Evolutionary conservation across 129 eudicot species (phyloP), one percentile per base, ranked within the genome.

Genomic region (Smallanthus sonchifolius): DNA sequence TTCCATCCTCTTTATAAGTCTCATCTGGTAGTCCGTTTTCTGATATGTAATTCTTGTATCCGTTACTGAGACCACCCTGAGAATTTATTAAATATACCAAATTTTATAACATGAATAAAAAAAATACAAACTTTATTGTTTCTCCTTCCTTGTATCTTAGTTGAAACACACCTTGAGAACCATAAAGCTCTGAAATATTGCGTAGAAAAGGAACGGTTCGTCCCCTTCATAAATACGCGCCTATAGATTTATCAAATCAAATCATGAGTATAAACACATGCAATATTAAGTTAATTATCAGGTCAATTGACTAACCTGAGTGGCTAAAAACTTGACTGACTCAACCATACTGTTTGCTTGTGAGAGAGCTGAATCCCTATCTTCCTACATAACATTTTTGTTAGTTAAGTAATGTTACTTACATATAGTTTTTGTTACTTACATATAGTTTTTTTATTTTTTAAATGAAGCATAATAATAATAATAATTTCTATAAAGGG

Each of bases 11-110:
- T 64, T 77, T 61, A 65, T 90, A 90, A 4, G 98, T 93, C 43
- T 84, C 92, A 77, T 93, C 98, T 15, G 87, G 72, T 70, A 87
- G 56, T 67, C 81, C 97, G 24, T 87, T 90, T 70, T 87, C 91
- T 43, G 91, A 84, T 80, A 93, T 81, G 80, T 83, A 73, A 52
- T 86, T 93, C 82, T 90, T 93, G 87, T 87, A 93, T 60, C 95
- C 91, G 19, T 69, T 80, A 86, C 97, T 86, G 9, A 77, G 85
- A 79, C 98, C 97, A 75, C 98, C 98, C 98, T 92, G 87, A 82
- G 7, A 65, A 66, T 51, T 38, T 30, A 47, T 69, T 36, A 74
- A 67, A 67, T 30, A 9, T 42, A 56, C 45, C 28, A 34, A 48
- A 20, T 6, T 15, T n/a, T 4, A 43, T 32, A 45, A 45, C 44